Base-by-base conservation (phyloP, 306 rosid genomes). In the Ochetophila trinervis region DNA sequence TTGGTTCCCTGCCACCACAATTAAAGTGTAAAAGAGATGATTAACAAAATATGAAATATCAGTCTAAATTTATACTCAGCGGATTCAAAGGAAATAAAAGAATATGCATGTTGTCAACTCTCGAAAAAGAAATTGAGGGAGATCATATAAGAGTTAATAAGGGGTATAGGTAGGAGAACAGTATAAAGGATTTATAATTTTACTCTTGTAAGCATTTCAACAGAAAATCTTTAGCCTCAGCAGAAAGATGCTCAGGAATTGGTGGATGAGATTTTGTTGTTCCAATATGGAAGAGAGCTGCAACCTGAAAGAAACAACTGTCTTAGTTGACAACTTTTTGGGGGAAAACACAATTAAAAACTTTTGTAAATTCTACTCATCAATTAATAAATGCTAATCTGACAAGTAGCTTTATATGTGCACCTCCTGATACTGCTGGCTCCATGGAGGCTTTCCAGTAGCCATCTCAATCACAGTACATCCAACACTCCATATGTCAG, bases 401-500 rank as follows among this genome's bases (percentile, higher is more conserved):
- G 34, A 18, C 14, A 58, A 72, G 63, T 6, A 35, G 66, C 74
- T 55, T 68, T 42, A 75, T 74, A 66, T 34, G 65, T 21, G 34
- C 72, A 91, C 97, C 97, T 91, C 96, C 53, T 88, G 97, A 71
- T 85, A 91, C 67, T 91, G 96, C 78, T 91, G 91, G 79, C 97
- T 88, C 97, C 97, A 91, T 45, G 97, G 97, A 72, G 97, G 96
- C 85, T 91, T 91, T 68, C 97, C 97, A 21, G 97, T 88, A 51
- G 97, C 91, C 97, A 88, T 91, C 89, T 91, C 97, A 72, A 91
- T 91, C 73, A 88, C 87, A 70, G 96, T 91, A 66, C 97, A 91
- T 56, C 96, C 97, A 74, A 91, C 96, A 78, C 97, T 91, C 97
- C 97, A 91, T 83, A 91, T 85, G 78, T 91, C 97, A 76, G 97